These are phyloP conservation scores for Plasmodium adleri DNA, from an alignment of 169 alveolate species.

Conservation along the genomic window DNA sequence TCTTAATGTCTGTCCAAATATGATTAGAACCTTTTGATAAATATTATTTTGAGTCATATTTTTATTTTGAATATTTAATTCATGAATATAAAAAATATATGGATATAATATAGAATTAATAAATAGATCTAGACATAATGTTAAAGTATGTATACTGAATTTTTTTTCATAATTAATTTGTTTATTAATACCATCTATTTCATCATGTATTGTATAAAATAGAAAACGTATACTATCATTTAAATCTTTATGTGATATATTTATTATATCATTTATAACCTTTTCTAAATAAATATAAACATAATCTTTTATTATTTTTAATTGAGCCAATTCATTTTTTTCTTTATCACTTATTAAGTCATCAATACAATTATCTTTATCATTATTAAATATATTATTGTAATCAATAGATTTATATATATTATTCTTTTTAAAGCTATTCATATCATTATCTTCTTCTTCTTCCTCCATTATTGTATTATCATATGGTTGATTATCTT, in stretches of 20 bases:
- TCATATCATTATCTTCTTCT: not conserved
- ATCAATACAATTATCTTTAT: not conserved
- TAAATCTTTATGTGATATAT: slow-evolving; percentile 55
- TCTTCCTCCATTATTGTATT: not conserved
- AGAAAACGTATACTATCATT: slow-evolving; percentile 60
- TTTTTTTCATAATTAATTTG: slow-evolving; percentile 28
- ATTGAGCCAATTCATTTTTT: slow-evolving; percentile 18
- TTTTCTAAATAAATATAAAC: slow-evolving; percentile 56
- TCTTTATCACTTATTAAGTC: slow-evolving; percentile 7
- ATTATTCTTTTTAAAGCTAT: not conserved
- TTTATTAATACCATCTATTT: slow-evolving; percentile 63
- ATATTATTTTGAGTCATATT: not conserved
- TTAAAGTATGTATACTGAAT: slow-evolving; percentile 57
- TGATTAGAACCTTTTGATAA: slow-evolving; percentile 30
- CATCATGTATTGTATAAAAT: slow-evolving; percentile 68
- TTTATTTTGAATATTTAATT: slow-evolving; percentile 6
- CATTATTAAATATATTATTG: not conserved
- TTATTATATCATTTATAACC: slow-evolving; percentile 53
- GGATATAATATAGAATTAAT: slow-evolving; percentile 59
- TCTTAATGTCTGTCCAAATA: slow-evolving; percentile 52
- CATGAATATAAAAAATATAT: slow-evolving; percentile 67
- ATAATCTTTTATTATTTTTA: slow-evolving; percentile 68
- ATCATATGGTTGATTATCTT: too few relatives aligned
- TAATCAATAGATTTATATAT: not conserved
- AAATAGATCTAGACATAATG: slow-evolving; percentile 53